Percentiles rank a stretch among this genome's conserved stretches.
Evolutionary conservation across 495 filamentous ascomycete genomes (phyloP).

Genomic region (Daldinia bambusicola): DNA sequence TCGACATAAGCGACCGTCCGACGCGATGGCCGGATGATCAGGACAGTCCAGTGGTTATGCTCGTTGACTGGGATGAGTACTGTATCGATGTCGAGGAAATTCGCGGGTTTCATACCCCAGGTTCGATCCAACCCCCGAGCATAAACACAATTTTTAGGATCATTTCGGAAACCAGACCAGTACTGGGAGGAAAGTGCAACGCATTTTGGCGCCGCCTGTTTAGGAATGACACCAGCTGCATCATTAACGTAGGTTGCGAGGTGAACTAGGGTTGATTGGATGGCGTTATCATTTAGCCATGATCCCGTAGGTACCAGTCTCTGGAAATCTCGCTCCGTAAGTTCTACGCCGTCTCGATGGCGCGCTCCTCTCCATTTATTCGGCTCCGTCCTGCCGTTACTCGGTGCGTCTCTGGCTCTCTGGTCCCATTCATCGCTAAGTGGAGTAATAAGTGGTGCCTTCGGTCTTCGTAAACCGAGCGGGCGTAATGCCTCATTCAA

Average conservation of each 20-base stretch:
- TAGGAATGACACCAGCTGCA: conserved; percentile 54
- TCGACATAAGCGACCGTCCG: conserved; percentile 80
- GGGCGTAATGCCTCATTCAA: conserved; percentile 25
- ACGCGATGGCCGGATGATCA: conserved; percentile 72
- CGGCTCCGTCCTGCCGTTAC: conserved; percentile 52
- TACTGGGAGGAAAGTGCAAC: conserved; percentile 79
- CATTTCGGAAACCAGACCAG: conserved; percentile 64
- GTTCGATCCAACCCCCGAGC: conserved; percentile 48
- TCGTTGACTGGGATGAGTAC: conserved; percentile 60
- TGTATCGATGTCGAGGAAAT: conserved; percentile 57
- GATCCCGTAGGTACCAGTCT: conserved; percentile 61
- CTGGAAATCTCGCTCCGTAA: conserved; percentile 70
- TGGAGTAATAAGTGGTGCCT: conserved; percentile 43
- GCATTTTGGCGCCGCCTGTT: conserved; percentile 67
- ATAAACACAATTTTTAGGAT: conserved; percentile 57
- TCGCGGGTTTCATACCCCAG: conserved; percentile 49
- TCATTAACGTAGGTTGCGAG: conserved; percentile 70
- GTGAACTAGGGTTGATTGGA: conserved; percentile 72
- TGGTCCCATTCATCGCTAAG: conserved; percentile 48
- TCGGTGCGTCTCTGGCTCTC: conserved; percentile 31
- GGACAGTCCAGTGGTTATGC: conserved; percentile 69
- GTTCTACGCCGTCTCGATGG: conserved; percentile 60
- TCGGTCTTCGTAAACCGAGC: conserved; percentile 43
- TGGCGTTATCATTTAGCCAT: conserved; percentile 88
- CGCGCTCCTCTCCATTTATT: conserved; percentile 42